A percentile compares a stretch with the other conserved stretches of the same genome.
Conservation (phyloP, 176 grass and related monocot genomes). For the Oryza glumipatula region DNA sequence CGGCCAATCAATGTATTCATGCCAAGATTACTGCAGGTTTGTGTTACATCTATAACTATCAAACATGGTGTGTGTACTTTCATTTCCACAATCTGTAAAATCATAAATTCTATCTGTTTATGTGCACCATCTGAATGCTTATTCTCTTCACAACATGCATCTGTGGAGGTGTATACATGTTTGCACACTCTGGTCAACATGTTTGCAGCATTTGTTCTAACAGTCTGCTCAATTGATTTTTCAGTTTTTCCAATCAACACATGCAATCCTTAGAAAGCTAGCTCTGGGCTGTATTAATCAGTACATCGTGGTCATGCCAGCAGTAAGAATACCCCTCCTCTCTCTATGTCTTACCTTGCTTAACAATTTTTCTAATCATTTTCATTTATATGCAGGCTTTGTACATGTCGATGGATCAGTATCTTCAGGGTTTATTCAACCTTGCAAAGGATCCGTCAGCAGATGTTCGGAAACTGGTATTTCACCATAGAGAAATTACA, state of each 20-base stretch:
- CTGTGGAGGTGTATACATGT: neutral
- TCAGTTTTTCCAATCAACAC: constrained; percentile 93
- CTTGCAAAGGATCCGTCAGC: constrained; percentile 84
- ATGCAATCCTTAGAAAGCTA: constrained; percentile 83
- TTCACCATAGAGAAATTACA: neutral
- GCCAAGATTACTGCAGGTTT: constrained; percentile 87
- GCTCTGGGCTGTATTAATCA: constrained; percentile 90
- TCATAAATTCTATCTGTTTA: constrained; percentile 7
- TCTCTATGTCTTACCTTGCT: constrained; percentile 24
- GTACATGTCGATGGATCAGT: constrained; percentile 95
- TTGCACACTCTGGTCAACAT: constrained; percentile 6
- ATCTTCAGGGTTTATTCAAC: constrained; percentile 91
- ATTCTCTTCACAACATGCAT: constrained; percentile 5
- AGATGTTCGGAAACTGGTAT: constrained; percentile 94
- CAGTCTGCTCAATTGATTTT: neutral
- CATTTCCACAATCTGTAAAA: constrained; percentile 15
- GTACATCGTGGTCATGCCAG: constrained; percentile 90
- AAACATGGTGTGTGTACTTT: constrained; percentile 4
- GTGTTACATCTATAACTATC: constrained; percentile 1
- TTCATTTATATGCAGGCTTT: constrained; percentile 59
- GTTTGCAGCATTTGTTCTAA: constrained; percentile 5
- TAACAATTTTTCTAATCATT: constrained; percentile 22
- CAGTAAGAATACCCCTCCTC: constrained; percentile 44
- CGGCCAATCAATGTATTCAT: constrained; percentile 93
- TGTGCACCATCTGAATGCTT: constrained; percentile 4